Base-by-base conservation (phyloP, 192 early-diverging fungal genomes). In the Cetraspora pellucida region DNA sequence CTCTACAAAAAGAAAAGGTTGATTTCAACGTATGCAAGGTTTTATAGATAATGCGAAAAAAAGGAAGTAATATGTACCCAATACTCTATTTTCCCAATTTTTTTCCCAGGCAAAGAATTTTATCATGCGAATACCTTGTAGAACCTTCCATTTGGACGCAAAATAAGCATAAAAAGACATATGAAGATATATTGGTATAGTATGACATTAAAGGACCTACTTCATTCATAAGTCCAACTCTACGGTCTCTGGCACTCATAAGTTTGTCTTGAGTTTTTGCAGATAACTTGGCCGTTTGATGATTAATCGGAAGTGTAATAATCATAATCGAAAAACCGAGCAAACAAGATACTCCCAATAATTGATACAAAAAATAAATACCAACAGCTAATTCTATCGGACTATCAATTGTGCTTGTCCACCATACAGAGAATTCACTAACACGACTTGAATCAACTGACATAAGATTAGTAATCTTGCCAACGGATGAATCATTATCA, bases 71-170 rank as follows among this genome's bases (percentile, higher is more conserved):
- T 54, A 86, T 55, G 88, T 85, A 47, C 87, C 84, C 64, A 90
- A 78, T 74, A 98, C 94, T 58, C 86, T 83, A 45, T 84, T 74
- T 81, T 81, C 80, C 77, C 82, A 86, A 43, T 81, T 79, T 23
- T 77, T 76, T 25, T 94, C 91, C 94, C 94, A 95, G 19, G 90
- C 92, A 83, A 94, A 94, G 74, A 98, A 89, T 82, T 99, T 99
- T 69, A 99, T 90, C 30, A 97, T 93, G n/a, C 95, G 87, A 52
- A 99, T 97, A 47, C 94, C 95, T 76, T 91, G 86, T 49, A 97
- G 83, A 45, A 63, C 11, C 73, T 75, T 14, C 45, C 79, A 83
- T 67, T 75, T 1, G 23, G 21, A 68, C 46, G 2, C 76, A 3
- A 72, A 77, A 37, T 78, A 81, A 79, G 77, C 78, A 45, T 80